These are phyloP conservation scores for Candida gigantensis DNA, from an alignment of 1,139 yeast genomes.

Conservation along the genomic window DNA sequence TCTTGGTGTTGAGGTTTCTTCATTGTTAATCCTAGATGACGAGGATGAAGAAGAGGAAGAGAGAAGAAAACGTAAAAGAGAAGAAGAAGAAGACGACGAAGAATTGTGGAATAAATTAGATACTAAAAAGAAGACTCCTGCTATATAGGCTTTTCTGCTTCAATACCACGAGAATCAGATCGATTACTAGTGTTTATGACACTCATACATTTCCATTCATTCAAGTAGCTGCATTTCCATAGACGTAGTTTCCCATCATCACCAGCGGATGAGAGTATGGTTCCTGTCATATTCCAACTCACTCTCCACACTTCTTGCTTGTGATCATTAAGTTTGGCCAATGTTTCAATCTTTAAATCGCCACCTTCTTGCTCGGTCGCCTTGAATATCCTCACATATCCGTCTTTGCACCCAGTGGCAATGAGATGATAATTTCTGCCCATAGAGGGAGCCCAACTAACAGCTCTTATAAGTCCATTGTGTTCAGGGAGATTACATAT, in stretches of 20 bases:
- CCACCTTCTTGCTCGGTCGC: slow-evolving; percentile 46
- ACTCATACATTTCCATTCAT: slow-evolving; percentile 90
- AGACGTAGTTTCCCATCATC: slow-evolving; percentile 90
- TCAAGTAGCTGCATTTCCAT: slow-evolving; percentile 87
- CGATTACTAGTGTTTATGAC: slow-evolving; percentile 70
- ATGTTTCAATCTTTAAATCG: slow-evolving; percentile 36
- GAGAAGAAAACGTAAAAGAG: slow-evolving; percentile 23
- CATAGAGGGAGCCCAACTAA: slow-evolving; percentile 97
- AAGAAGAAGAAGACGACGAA: slow-evolving; percentile 31
- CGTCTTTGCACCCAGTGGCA: slow-evolving; percentile 97
- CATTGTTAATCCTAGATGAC: slow-evolving; percentile 51
- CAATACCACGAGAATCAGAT: slow-evolving; percentile 23
- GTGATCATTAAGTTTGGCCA: slow-evolving; percentile 63
- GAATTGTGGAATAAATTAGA: slow-evolving; percentile 44
- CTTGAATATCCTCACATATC: slow-evolving; percentile 82
- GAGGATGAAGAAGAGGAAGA: slow-evolving; percentile 38
- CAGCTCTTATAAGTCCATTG: slow-evolving; percentile 81
- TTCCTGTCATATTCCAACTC: slow-evolving; percentile 91
- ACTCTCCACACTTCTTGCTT: slow-evolving; percentile 95
- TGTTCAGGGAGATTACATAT: slow-evolving; percentile 67
- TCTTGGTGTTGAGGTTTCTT: slow-evolving; percentile 71
- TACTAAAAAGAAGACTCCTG: slow-evolving; percentile 19
- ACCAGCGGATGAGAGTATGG: slow-evolving; percentile 89
- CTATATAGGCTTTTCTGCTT: slow-evolving; percentile 18
- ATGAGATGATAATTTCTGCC: slow-evolving; percentile 85